A percentile compares a stretch with the other conserved stretches of the same genome.
These are phyloP conservation scores for Venturia effusa DNA, from an alignment of 2,329 filamentous ascomycete species.

Conservation along the genomic window DNA sequence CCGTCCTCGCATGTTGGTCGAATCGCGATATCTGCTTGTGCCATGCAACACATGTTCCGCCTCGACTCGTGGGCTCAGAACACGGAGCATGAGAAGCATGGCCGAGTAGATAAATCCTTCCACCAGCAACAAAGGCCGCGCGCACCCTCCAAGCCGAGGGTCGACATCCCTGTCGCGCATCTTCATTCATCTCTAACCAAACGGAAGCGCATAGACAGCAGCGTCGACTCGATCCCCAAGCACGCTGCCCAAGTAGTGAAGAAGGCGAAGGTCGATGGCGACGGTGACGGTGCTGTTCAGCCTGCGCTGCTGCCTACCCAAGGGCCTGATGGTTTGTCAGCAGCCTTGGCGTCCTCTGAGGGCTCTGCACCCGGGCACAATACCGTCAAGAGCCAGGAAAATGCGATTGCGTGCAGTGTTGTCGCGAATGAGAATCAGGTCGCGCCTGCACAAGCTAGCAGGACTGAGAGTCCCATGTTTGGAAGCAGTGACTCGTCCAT, in stretches of 20 bases:
- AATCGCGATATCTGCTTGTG: conserved; percentile 19
- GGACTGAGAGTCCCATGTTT: background rate
- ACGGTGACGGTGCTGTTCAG: conserved; percentile 12
- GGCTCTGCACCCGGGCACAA: background rate
- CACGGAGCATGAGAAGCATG: conserved; percentile 21
- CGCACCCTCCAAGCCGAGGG: conserved; percentile 26
- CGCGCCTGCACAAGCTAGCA: background rate
- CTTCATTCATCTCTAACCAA: conserved; percentile 37
- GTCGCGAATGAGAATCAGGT: background rate
- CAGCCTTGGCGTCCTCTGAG: background rate
- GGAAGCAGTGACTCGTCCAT: background rate
- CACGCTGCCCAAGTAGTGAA: conserved; percentile 24
- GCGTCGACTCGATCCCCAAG: conserved; percentile 19
- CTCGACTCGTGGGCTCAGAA: conserved; percentile 37
- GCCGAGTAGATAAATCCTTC: conserved; percentile 28
- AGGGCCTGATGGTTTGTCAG: conserved; percentile 7
- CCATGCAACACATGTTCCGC: conserved; percentile 41
- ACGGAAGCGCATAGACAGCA: conserved; percentile 44
- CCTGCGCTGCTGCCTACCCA: background rate
- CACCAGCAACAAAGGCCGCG: conserved; percentile 22
- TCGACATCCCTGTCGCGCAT: conserved; percentile 30
- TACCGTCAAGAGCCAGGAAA: conserved; percentile 4
- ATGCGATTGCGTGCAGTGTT: background rate
- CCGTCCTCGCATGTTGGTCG: conserved; percentile 9
- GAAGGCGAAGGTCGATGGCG: conserved; percentile 18